A percentile compares a stretch with the other conserved stretches of the same genome.
phyloP scores from a whole-genome alignment of 306 rosid species.

The Sphenostylis stenocarpa region DNA sequence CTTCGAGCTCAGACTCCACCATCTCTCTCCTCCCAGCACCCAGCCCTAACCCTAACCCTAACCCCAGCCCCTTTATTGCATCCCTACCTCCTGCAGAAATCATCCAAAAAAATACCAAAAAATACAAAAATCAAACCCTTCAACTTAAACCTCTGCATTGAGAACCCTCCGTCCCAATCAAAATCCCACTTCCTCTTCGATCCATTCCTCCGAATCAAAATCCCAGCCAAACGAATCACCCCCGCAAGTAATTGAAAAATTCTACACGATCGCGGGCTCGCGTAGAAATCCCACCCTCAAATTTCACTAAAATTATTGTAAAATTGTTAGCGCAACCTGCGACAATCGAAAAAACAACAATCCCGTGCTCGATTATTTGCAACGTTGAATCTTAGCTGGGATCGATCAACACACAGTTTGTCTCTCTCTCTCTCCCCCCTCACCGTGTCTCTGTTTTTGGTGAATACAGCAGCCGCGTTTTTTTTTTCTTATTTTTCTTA shows the following conservation, averaged over 20 bases:
- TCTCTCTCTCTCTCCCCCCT: slow-evolving; percentile 39
- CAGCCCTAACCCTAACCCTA: slow-evolving; percentile 53
- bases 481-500: slow-evolving; percentile 43
- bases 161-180: slow-evolving; percentile 42
- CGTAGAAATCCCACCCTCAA: slow-evolving; percentile 37
- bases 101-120: slow-evolving; percentile 45
- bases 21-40: slow-evolving; percentile 57
- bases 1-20: slow-evolving; percentile 97
- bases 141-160: slow-evolving; percentile 49
- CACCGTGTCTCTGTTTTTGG: slow-evolving; percentile 62
- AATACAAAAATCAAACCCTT: slow-evolving; percentile 42
- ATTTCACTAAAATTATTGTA: not conserved
- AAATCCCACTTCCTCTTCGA: slow-evolving; percentile 42
- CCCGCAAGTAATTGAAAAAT: slow-evolving; percentile 29
- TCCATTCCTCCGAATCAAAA: slow-evolving; percentile 43
- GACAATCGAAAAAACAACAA: slow-evolving; percentile 12
- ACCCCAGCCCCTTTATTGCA: slow-evolving; percentile 75
- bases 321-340: not conserved
- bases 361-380: not conserved
- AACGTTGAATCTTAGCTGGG: slow-evolving; percentile 44
- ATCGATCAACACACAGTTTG: slow-evolving; percentile 45
- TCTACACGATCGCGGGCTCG: slow-evolving; percentile 69
- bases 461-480: slow-evolving; percentile 73
- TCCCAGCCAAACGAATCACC: slow-evolving; percentile 29
- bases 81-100: slow-evolving; percentile 76